These are phyloP conservation scores for Brettanomyces custersianus DNA, from an alignment of 805 yeast species.

Conservation along the genomic window DNA sequence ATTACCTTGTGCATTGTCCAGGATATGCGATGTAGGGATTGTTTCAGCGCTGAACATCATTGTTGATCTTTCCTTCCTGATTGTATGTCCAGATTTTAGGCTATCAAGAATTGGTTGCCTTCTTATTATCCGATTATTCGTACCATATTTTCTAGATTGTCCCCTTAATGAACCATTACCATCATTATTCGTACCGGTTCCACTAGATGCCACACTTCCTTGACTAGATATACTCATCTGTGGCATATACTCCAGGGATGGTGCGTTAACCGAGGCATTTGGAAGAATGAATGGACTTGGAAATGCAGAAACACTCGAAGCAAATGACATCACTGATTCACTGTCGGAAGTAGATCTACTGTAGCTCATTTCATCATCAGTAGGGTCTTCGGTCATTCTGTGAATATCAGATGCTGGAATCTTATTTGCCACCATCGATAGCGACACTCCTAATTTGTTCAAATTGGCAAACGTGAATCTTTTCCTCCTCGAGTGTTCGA, in stretches of 20 bases:
- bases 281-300: constrained; percentile 3
- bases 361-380: constrained; percentile 17
- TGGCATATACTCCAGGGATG: not conserved
- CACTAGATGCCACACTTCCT: not conserved
- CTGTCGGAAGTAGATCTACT: constrained; percentile 15
- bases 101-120: constrained; percentile 16
- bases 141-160: constrained; percentile 9
- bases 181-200: not conserved
- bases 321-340: constrained; percentile 15
- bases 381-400: constrained; percentile 15
- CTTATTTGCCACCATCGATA: constrained; percentile 63
- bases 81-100: constrained; percentile 15
- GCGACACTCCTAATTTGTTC: constrained; percentile 70
- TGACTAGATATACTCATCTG: constrained; percentile 1
- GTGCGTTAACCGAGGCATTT: not conserved
- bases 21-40: constrained; percentile 56
- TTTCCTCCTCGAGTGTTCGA: constrained; percentile 26
- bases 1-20: constrained; percentile 61
- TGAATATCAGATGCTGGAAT: constrained; percentile 28
- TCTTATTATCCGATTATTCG: no score
- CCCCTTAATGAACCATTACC: constrained; percentile 4
- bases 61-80: constrained; percentile 10
- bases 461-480: constrained; percentile 52
- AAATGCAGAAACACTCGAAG: not conserved
- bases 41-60: constrained; percentile 50